Evolutionary conservation across 805 yeast genomes (phyloP).

Genomic region (Zygoascus bituminiphila): DNA sequence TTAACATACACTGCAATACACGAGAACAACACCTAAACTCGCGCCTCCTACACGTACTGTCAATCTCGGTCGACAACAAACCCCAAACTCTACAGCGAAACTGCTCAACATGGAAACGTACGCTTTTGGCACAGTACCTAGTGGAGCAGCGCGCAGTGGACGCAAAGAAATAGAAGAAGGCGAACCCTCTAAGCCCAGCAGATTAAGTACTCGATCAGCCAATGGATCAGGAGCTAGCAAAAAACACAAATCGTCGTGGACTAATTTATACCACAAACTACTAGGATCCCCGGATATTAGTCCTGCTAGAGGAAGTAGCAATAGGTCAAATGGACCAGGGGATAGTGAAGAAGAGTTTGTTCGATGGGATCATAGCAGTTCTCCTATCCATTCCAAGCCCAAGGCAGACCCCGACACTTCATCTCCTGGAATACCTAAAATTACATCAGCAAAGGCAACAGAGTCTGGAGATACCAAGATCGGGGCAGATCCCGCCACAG

Average conservation of each 20-base stretch:
- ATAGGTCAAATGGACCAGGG: background rate
- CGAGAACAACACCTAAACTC: background rate
- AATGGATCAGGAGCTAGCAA: background rate
- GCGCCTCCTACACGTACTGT: background rate
- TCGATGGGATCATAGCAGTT: conserved; percentile 12
- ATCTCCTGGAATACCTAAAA: background rate
- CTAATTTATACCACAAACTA: conserved; percentile 6
- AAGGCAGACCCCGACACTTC: background rate
- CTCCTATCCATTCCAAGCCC: conserved; percentile 5
- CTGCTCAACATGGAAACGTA: conserved; percentile 5
- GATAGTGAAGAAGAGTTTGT: conserved; percentile 8
- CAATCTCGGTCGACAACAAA: background rate
- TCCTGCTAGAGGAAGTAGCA: background rate
- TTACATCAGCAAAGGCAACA: background rate
- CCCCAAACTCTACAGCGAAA: too few relatives aligned
- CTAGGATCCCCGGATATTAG: conserved; percentile 5
- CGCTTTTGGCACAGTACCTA: conserved; percentile 8
- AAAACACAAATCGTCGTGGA: conserved; percentile 3
- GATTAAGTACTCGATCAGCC: background rate
- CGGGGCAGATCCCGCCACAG: conserved; percentile 18
- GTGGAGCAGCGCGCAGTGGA: conserved; percentile 5
- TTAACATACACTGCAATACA: too few relatives aligned
- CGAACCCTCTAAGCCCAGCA: background rate
- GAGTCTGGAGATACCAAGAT: background rate
- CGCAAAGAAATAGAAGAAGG: background rate